These are phyloP conservation scores for Gamarada debralockiae DNA, from an alignment of 495 filamentous ascomycete species.

Conservation along the genomic window DNA sequence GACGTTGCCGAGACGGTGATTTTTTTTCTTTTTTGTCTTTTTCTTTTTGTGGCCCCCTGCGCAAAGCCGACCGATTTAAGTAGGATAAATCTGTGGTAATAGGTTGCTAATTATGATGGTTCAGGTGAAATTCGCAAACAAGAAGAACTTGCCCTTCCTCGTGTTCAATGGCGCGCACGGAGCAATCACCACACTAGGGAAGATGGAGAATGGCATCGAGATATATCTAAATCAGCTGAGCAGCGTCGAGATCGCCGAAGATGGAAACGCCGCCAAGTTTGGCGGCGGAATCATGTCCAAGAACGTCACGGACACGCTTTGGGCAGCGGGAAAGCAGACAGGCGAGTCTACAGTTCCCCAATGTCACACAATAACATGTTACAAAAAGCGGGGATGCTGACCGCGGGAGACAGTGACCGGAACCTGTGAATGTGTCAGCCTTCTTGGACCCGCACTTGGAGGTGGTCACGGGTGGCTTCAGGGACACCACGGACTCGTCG, in stretches of 20 bases:
- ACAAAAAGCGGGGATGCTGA: not conserved
- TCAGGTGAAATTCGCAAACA: not conserved
- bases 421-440: constrained; percentile 50
- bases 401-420: constrained; percentile 42
- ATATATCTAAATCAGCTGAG: constrained; percentile 41
- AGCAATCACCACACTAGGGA: constrained; percentile 34
- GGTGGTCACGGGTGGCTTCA: constrained; percentile 59
- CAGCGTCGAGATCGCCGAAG: constrained; percentile 34
- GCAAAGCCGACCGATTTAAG: not conserved
- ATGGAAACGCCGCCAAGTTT: constrained; percentile 44
- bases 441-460: constrained; percentile 53
- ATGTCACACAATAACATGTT: not conserved
- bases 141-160: constrained; percentile 44
- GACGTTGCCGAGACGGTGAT: constrained; percentile 48
- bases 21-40: not conserved
- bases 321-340: constrained; percentile 34
- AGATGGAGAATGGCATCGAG: constrained; percentile 43
- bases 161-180: constrained; percentile 46
- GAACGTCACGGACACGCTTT: constrained; percentile 32
- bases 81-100: not conserved
- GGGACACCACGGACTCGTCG: constrained; percentile 56
- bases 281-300: constrained; percentile 43
- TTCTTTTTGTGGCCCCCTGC: not conserved
- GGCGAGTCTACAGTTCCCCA: constrained; percentile 23
- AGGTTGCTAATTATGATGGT: not conserved